Percentiles rank a stretch among this genome's conserved stretches.
Evolutionary conservation across 148 eudicot genomes (phyloP).

Genomic region (Dysphania ambrosioides): DNA sequence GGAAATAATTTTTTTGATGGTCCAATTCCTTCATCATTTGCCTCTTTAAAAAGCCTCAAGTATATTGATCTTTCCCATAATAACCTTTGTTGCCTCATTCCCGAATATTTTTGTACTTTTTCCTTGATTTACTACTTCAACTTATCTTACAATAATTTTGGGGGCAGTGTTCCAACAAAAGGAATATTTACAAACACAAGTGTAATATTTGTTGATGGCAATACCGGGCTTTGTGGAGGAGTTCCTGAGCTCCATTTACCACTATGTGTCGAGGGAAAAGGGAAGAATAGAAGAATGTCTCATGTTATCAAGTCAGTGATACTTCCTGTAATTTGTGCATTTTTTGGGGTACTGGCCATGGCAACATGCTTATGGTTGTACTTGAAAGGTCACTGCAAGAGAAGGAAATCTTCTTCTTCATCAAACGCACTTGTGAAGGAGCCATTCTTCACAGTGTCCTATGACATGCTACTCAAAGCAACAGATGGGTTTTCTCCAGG

Average conservation of each 20-base stretch:
- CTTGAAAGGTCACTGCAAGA: conserved; percentile 1
- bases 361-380: background rate
- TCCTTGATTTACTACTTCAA: conserved; percentile 15
- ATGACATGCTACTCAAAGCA: conserved; percentile 29
- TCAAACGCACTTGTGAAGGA: background rate
- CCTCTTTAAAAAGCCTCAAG: conserved; percentile 24
- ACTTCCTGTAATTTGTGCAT: background rate
- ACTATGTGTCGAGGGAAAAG: conserved; percentile 17
- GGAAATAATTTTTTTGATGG: conserved; percentile 32
- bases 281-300: background rate
- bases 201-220: too few species aligned
- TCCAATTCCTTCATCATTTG: conserved; percentile 25
- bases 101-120: conserved; percentile 27
- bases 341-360: background rate
- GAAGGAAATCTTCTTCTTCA: background rate
- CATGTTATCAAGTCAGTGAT: background rate
- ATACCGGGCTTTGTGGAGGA: conserved; percentile 27
- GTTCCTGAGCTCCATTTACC: conserved; percentile 32
- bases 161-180: too few species aligned
- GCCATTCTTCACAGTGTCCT: conserved; percentile 25
- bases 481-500: conserved; percentile 26
- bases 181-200: too few species aligned
- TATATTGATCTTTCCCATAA: conserved; percentile 40
- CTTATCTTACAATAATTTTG: conserved; percentile 3
- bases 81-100: conserved; percentile 38